Conservation (phyloP, 2,329 filamentous ascomycete species). For the Aspergillus ochraceus region DNA sequence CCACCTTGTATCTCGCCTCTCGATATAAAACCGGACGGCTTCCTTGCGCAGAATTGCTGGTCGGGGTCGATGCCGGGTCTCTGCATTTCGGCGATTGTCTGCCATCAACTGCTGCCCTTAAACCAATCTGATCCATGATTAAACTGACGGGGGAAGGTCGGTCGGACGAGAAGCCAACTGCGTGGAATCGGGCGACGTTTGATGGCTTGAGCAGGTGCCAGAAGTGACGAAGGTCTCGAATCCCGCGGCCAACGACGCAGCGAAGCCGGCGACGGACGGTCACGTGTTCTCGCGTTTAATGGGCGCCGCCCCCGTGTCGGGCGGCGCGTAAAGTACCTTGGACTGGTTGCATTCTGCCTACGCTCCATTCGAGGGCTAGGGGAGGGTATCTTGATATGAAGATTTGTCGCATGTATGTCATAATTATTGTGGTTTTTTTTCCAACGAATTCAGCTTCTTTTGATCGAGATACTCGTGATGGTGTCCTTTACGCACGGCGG, state of each 20-base stretch:
- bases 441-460: neutral
- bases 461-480: neutral
- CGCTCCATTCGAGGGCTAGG: neutral
- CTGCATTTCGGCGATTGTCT: neutral
- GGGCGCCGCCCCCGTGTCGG: constrained; percentile 20
- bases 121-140: neutral
- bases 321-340: constrained; percentile 13
- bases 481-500: constrained; percentile 5
- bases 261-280: constrained; percentile 9
- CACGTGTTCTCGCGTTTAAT: constrained; percentile 36
- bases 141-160: neutral
- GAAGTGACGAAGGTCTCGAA: constrained; percentile 2
- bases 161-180: neutral
- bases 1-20: neutral
- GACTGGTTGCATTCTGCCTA: neutral
- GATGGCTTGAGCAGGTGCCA: neutral
- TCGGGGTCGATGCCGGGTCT: neutral
- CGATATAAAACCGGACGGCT: neutral
- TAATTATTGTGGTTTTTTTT: neutral
- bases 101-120: neutral
- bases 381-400: neutral
- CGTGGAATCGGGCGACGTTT: neutral
- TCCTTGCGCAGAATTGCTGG: constrained; percentile 1
- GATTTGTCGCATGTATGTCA: constrained; percentile 8
- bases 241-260: constrained; percentile 1